Conservation (phyloP, 1,139 yeast genomes). For the Saccharomyces hybrid region DNA sequence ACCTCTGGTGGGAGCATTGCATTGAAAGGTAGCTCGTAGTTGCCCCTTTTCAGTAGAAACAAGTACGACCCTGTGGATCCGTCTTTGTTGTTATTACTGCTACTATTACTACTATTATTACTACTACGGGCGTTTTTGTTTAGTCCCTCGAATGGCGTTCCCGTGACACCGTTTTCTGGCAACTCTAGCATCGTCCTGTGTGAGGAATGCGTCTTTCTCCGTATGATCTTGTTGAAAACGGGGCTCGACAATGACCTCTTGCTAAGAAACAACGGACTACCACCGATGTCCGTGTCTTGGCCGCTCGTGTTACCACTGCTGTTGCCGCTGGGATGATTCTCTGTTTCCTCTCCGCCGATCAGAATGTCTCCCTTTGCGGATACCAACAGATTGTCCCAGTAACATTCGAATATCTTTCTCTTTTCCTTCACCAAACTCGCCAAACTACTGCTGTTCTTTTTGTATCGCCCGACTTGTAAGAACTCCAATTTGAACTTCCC, state of each 20-base stretch:
- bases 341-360: constrained; percentile 39
- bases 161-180: constrained; percentile 26
- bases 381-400: constrained; percentile 54
- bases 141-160: constrained; percentile 35
- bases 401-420: constrained; percentile 42
- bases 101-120: neutral
- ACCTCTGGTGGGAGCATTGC: constrained; percentile 50
- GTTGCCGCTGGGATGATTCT: constrained; percentile 1
- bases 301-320: neutral
- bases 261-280: neutral
- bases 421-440: constrained; percentile 46
- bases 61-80: constrained; percentile 5
- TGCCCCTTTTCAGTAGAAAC: constrained; percentile 53
- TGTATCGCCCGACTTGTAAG: constrained; percentile 34
- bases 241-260: constrained; percentile 10
- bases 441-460: constrained; percentile 34
- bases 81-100: neutral
- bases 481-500: constrained; percentile 54
- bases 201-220: constrained; percentile 3
- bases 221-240: constrained; percentile 6
- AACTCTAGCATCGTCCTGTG: constrained; percentile 17
- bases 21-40: constrained; percentile 58
- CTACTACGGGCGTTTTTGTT: constrained; percentile 16
- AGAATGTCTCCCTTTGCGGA: constrained; percentile 40
- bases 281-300: neutral